These are phyloP conservation scores for Amylocystis lapponica DNA, from an alignment of 768 basidiomycete species.

Conservation along the genomic window DNA sequence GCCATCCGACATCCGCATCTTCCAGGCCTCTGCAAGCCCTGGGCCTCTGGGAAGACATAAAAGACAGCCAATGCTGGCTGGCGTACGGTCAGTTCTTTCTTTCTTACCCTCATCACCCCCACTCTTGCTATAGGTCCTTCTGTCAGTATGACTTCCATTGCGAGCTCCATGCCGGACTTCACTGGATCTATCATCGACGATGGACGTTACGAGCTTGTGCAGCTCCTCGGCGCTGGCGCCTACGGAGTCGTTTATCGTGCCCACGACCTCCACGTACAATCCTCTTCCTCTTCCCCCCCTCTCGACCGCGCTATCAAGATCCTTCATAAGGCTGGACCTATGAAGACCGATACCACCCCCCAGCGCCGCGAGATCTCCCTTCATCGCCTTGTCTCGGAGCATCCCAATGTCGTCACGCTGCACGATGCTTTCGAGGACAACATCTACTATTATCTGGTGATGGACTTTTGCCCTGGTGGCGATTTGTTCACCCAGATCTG, in stretches of 20 bases:
- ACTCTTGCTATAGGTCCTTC: not conserved
- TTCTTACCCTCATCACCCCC: not conserved
- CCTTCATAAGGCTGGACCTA: constrained; percentile 33
- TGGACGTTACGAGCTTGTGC: constrained; percentile 14
- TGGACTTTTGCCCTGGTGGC: constrained; percentile 22
- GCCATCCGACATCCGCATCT: too few species aligned
- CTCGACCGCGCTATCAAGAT: constrained; percentile 14
- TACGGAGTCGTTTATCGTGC: constrained; percentile 21
- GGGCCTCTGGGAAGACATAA: too few species aligned
- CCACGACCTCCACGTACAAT: constrained; percentile 6
- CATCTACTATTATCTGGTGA: constrained; percentile 9
- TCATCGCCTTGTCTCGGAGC: constrained; percentile 3
- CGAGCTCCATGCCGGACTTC: constrained; percentile 16
- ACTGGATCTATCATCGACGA: constrained; percentile 9
- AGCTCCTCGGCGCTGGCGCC: constrained; percentile 17
- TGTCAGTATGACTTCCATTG: constrained; percentile 8
- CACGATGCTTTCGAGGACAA: constrained; percentile 6
- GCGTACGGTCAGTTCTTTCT: too few species aligned
- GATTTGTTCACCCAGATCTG: constrained; percentile 42
- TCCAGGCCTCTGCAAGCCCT: too few species aligned
- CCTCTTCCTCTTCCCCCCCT: not conserved
- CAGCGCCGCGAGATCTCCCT: constrained; percentile 14
- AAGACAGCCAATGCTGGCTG: too few species aligned
- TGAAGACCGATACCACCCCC: constrained; percentile 61
- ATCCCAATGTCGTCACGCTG: constrained; percentile 5